phyloP scores from a whole-genome alignment of 164 flowering plant genomes.

The Nymphaea colorata region DNA sequence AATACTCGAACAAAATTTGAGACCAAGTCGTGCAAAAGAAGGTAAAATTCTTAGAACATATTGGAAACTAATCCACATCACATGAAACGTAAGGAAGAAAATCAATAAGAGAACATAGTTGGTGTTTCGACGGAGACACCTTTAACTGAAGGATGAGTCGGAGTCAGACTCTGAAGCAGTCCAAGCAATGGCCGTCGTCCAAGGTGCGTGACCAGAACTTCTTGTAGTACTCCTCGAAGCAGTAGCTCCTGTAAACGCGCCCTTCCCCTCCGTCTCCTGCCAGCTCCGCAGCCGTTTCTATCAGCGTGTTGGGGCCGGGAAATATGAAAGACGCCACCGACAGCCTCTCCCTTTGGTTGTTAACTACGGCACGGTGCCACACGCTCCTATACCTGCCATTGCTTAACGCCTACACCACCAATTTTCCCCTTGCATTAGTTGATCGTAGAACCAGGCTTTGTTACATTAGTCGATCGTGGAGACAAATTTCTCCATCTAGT shows the following conservation, averaged over 20 bases:
- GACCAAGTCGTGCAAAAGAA: no score
- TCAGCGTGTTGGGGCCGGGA: constrained; percentile 36
- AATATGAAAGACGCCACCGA: constrained; percentile 70
- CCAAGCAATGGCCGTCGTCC: constrained; percentile 68
- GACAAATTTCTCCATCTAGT: no score
- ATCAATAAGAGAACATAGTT: no score
- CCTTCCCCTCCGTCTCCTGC: constrained; percentile 18
- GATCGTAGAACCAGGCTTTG: no score
- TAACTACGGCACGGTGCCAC: constrained; percentile 66
- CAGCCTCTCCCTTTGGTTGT: constrained; percentile 40
- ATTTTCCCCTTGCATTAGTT: no score
- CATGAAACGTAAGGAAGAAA: no score
- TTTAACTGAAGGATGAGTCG: no score
- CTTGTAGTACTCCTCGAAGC: constrained; percentile 66
- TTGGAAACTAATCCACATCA: no score
- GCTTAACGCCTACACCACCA: constrained; percentile 46
- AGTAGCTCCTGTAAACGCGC: constrained; percentile 34
- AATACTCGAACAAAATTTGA: no score
- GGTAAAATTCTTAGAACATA: no score
- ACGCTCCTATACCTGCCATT: constrained; percentile 69
- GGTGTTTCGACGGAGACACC: no score
- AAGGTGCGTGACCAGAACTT: constrained; percentile 70
- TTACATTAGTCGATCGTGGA: no score
- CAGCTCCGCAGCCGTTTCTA: constrained; percentile 33
- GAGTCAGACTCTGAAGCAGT: constrained; percentile 35